phyloP scores from a whole-genome alignment of 176 grass and related monocot genomes.

The Secale cereale region DNA sequence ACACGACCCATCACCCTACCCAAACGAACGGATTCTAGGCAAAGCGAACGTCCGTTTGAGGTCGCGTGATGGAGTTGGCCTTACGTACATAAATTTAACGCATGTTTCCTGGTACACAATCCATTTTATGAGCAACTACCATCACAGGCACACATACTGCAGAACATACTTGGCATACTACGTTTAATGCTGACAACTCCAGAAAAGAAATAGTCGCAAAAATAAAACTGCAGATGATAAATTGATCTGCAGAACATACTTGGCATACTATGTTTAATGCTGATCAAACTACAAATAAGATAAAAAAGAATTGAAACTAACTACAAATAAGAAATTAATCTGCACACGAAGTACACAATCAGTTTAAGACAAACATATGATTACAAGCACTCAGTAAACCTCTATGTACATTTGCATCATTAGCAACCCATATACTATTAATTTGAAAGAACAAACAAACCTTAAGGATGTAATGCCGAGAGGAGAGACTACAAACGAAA shows the following conservation, averaged over 20 bases:
- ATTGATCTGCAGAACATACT: neutral
- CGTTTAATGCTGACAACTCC: neutral
- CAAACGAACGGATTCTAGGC: no score
- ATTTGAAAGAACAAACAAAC: slow-evolving; percentile 21
- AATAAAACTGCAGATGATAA: neutral
- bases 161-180: neutral
- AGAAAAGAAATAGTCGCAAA: neutral
- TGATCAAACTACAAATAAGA: no score
- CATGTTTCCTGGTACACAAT: neutral
- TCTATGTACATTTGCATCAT: slow-evolving; percentile 23
- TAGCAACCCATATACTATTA: neutral
- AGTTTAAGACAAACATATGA: neutral
- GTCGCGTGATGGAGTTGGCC: no score
- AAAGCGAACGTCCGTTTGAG: no score
- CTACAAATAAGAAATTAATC: neutral
- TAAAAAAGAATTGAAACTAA: no score
- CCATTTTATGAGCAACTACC: neutral
- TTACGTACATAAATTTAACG: neutral
- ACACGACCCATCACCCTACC: no score
- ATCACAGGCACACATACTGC: neutral
- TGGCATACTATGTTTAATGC: neutral
- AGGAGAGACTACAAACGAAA: neutral
- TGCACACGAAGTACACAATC: neutral
- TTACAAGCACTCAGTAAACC: neutral
- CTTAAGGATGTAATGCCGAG: neutral